Percentiles rank a stretch among this genome's conserved stretches.
These are phyloP conservation scores for Coemansia sp. DNA, from an alignment of 192 early-diverging fungal species.

Conservation along the genomic window DNA sequence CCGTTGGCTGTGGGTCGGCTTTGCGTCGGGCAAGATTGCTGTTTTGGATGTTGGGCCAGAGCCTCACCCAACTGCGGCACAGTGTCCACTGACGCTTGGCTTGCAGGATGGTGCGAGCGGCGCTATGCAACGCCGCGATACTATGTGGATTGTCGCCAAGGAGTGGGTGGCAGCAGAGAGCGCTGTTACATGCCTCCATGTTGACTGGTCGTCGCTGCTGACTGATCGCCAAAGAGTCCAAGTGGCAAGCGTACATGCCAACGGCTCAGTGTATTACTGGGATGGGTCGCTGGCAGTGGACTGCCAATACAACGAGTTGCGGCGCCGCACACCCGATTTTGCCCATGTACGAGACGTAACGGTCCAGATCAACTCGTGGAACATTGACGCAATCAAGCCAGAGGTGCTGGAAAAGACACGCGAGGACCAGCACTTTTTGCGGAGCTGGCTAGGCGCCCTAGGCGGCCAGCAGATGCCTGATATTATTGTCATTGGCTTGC, in stretches of 20 bases:
- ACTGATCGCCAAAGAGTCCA: constrained; percentile 37
- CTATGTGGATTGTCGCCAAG: constrained; percentile 42
- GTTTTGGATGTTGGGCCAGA: constrained; percentile 37
- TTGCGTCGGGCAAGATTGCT: constrained; percentile 35
- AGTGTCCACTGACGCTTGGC: constrained; percentile 20
- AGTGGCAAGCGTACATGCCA: constrained; percentile 46
- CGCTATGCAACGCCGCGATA: constrained; percentile 14
- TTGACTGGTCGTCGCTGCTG: constrained; percentile 50
- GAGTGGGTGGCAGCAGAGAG: constrained; percentile 41
- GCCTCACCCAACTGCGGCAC: constrained; percentile 1
- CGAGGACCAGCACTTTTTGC: constrained; percentile 41
- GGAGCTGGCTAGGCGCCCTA: constrained; percentile 39
- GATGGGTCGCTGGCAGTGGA: constrained; percentile 44
- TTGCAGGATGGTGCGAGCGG: constrained; percentile 4
- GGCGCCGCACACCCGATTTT: constrained; percentile 62
- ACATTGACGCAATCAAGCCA: constrained; percentile 90
- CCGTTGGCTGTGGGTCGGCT: constrained; percentile 51
- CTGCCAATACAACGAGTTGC: constrained; percentile 62
- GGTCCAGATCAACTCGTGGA: constrained; percentile 88
- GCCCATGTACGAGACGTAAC: constrained; percentile 65
- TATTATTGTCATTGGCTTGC: constrained; percentile 85
- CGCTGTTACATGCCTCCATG: constrained; percentile 27
- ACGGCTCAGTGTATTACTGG: constrained; percentile 53
- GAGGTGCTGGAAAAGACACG: constrained; percentile 62
- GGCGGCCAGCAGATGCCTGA: constrained; percentile 68